A percentile compares a stretch with the other conserved stretches of the same genome.
These are phyloP conservation scores for Fusarium keratoplasticum DNA, from an alignment of 2,329 filamentous ascomycete species.

Conservation along the genomic window DNA sequence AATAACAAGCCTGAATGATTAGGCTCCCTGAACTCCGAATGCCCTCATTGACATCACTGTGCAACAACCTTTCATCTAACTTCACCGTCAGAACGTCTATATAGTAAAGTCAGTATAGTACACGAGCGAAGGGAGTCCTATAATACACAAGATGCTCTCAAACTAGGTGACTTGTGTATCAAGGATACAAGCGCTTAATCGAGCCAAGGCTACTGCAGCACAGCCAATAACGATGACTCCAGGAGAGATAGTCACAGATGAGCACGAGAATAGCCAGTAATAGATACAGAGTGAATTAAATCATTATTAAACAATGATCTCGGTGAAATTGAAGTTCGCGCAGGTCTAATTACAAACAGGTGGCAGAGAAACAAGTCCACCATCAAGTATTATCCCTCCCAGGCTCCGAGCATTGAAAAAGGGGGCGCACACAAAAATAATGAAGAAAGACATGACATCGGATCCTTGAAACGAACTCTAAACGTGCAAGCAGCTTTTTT, in stretches of 20 bases:
- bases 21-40: background rate
- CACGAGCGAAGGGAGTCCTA: background rate
- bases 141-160: background rate
- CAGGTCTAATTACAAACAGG: constrained; percentile 30
- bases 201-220: background rate
- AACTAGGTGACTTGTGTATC: background rate
- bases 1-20: background rate
- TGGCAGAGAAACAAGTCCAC: constrained; percentile 20
- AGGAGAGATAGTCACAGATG: background rate
- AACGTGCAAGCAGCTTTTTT: background rate
- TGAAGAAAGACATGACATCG: constrained; percentile 5
- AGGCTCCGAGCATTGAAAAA: background rate
- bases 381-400: constrained; percentile 1
- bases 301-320: constrained; percentile 14
- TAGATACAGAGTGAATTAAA: constrained; percentile 19
- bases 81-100: background rate
- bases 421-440: constrained; percentile 10
- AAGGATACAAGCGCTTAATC: background rate
- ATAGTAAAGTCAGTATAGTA: background rate
- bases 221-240: background rate
- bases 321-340: constrained; percentile 14
- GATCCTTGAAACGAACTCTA: background rate
- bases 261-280: background rate
- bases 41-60: background rate
- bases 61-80: background rate